Base-by-base conservation (phyloP, 2,329 filamentous ascomycete species). In the Berkeleyomyces rouxiae region DNA sequence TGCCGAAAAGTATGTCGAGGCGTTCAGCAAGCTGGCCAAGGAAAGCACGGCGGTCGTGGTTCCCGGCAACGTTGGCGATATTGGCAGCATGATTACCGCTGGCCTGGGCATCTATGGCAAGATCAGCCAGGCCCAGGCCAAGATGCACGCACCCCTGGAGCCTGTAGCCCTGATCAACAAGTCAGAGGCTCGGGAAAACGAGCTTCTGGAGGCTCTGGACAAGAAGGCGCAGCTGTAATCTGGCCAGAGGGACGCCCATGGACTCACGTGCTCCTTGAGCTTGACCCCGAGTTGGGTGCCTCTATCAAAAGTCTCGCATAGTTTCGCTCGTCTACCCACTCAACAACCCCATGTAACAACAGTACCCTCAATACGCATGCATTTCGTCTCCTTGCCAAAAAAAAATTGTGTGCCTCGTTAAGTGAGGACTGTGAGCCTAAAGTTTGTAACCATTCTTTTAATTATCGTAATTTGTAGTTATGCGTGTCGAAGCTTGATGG, bases 1-100 rank as follows among this genome's bases (percentile, higher is more conserved):
- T 7, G 93, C 93, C 0, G 93, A 99, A 81, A 96, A 96, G 75
- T 99, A 99, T 69, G 93, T 99, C 61, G 92, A 95, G 55, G 93
- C 93, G 3, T 99, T 97, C 70, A 86, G 82, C 68, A 89, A 91
- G 71, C 78, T 99, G 68, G 93, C 93, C 59, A 93, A 92, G 76
- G 91, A 99, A 77, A 90, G 93, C 69, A 99, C 93, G 3, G 88
- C 90, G 3, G 87, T 99, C 37, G 90, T 99, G 23, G 91, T 99
- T 11, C 93, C 93, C 0, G 93, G 93, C 9, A 97, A 99, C 70
- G 90, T 99, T 44, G 93, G 93, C 65, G 93, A 99, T 71, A 91
- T 99, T 68, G 87, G 90, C 62, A 84, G 89, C 68, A 96, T 99
- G 91, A 97, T 99, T 72, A 91, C 93, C 46, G 95, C 89, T 16